Evolutionary conservation across 2,329 filamentous ascomycete species (phyloP).

Genomic region (Phyllosticta citrichinensis): DNA sequence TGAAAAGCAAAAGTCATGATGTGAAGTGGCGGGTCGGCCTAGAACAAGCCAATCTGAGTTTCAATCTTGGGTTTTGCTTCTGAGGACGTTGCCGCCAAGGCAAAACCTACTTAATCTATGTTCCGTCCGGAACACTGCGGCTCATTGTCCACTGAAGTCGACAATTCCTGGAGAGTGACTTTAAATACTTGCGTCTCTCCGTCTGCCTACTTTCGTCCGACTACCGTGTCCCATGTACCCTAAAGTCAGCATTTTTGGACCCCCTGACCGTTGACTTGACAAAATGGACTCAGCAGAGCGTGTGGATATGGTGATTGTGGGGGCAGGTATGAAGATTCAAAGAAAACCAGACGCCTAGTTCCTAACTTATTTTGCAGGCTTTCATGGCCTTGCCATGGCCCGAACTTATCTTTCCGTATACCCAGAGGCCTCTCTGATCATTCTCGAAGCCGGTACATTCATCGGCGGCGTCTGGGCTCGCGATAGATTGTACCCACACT

Average conservation of each 20-base stretch:
- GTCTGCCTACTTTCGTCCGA: background rate
- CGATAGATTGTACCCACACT: constrained; percentile 33
- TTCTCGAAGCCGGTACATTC: constrained; percentile 33
- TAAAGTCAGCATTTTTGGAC: background rate
- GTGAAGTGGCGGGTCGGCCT: background rate
- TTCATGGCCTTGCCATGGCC: constrained; percentile 37
- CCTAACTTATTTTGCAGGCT: constrained; percentile 12
- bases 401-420: constrained; percentile 40
- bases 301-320: constrained; percentile 1
- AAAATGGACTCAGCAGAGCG: background rate
- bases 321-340: background rate
- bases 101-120: background rate
- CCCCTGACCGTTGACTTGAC: background rate
- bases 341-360: background rate
- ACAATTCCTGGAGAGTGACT: background rate
- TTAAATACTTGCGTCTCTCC: background rate
- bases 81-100: background rate
- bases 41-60: background rate
- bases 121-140: background rate
- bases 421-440: constrained; percentile 27
- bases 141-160: background rate
- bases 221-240: background rate
- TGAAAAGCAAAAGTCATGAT: background rate
- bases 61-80: background rate
- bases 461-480: constrained; percentile 37